Evolutionary conservation across 2,329 filamentous ascomycete species (phyloP), one percentile per base, ranked within the genome.

Genomic region (Aspergillus ibericus): DNA sequence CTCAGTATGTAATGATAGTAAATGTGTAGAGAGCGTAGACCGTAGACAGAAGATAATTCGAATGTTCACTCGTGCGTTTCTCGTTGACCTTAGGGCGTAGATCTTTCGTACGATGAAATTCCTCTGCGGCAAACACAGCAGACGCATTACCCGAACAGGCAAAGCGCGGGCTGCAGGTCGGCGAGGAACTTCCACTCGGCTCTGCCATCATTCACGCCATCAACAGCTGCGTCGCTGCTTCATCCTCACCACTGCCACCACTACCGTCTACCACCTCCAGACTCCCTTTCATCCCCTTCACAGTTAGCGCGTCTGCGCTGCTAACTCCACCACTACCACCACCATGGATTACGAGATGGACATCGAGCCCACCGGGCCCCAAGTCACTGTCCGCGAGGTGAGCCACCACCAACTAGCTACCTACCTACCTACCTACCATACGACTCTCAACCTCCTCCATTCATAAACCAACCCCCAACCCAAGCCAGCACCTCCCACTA

Each of bases 311-410:
- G 27, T 42, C 51, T 8, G 25, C 50, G 50, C 51, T 27, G 18
- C 25, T 18, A 44, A 42, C 29, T 32, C 29, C 29, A 32, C 29
- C 27, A 29, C 64, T 55, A 61, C 60, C 47, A 54, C 53, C 67
- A 69, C 36, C 55, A 78, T 78, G 76, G 75, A 78, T 53, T 78
- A 77, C 64, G 75, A 76, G 67, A 80, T 80, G 77, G 78, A 80
- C 51, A 77, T 79, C 59, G 78, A 80, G 75, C 74, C 78, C 66
- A 70, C 75, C 20, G 78, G 78, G 65, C 77, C 77, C 47, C 78
- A 80, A 67, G 77, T 80, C 44, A 80, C 78, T 35, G 78, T 80
- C 53, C 75, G 78, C 69, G 78, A 80, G 66, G 78, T 80, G 63
- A 59, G 63, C 57, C 22, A 25, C 22, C 22, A 25, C 22, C 13